phyloP scores from a whole-genome alignment of 306 rosid species.

The Astragalus membranaceus region DNA sequence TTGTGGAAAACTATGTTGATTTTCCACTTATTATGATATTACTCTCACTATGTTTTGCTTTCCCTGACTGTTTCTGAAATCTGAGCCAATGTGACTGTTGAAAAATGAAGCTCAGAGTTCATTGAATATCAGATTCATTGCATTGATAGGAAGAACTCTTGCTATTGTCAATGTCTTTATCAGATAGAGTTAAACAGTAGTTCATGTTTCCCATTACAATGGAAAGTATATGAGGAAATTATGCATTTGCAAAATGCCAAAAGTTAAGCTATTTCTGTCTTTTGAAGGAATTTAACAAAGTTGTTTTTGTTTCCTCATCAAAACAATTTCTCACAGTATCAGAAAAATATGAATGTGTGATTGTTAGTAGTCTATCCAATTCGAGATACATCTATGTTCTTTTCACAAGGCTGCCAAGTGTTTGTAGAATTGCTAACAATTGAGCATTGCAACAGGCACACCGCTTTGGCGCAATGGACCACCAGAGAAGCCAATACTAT shows the following conservation, averaged over 20 bases:
- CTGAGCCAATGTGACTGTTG: slow-evolving; percentile 26
- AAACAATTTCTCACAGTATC: slow-evolving; percentile 16
- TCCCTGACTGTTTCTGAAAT: slow-evolving; percentile 26
- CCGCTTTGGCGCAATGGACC: slow-evolving; percentile 99
- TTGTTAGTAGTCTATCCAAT: slow-evolving; percentile 7
- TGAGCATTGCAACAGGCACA: slow-evolving; percentile 66
- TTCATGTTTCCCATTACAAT: slow-evolving; percentile 21
- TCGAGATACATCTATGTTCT: neutral
- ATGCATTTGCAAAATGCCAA: slow-evolving; percentile 10
- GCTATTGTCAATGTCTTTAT: slow-evolving; percentile 22
- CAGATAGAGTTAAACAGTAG: slow-evolving; percentile 21
- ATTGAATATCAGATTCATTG: slow-evolving; percentile 19
- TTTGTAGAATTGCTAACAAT: slow-evolving; percentile 29
- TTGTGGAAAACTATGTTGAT: slow-evolving; percentile 31
- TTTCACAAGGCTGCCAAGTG: slow-evolving; percentile 8
- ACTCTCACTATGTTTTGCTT: slow-evolving; percentile 17
- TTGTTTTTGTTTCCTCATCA: slow-evolving; percentile 12
- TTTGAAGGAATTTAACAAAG: neutral
- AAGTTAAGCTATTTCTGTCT: slow-evolving; percentile 3
- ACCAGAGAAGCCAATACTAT: slow-evolving; percentile 92
- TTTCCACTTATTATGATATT: slow-evolving; percentile 9
- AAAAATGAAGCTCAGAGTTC: slow-evolving; percentile 22
- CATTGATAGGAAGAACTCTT: slow-evolving; percentile 21
- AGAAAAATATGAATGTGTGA: slow-evolving; percentile 5
- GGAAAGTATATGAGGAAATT: slow-evolving; percentile 1